Conservation (phyloP, 345 rosid genomes). For the Balakata baccata region DNA sequence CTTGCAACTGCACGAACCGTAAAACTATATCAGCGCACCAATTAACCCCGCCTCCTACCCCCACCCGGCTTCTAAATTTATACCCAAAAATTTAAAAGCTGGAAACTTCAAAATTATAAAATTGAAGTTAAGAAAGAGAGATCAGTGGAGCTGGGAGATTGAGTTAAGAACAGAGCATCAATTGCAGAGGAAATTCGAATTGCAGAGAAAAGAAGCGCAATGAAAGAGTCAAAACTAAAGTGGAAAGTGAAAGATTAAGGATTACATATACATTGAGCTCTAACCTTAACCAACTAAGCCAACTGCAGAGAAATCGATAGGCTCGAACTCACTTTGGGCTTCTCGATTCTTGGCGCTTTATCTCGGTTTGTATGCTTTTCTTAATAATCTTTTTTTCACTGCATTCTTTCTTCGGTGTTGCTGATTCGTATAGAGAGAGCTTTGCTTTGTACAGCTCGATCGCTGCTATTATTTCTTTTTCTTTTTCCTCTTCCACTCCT, state of each 20-base stretch:
- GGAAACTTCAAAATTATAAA: slow-evolving; percentile 28
- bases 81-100: slow-evolving; percentile 36
- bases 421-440: neutral
- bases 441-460: neutral
- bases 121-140: slow-evolving; percentile 46
- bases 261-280: slow-evolving; percentile 38
- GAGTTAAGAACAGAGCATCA: slow-evolving; percentile 46
- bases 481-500: slow-evolving; percentile 16
- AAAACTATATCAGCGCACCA: slow-evolving; percentile 38
- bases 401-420: neutral
- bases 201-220: slow-evolving; percentile 24
- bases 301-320: slow-evolving; percentile 42
- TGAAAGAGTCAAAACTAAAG: slow-evolving; percentile 40
- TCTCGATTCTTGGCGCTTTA: slow-evolving; percentile 18
- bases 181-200: slow-evolving; percentile 23
- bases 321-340: slow-evolving; percentile 22
- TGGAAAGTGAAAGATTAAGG: slow-evolving; percentile 31
- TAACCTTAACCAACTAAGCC: slow-evolving; percentile 39
- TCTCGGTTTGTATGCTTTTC: neutral
- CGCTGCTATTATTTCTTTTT: neutral
- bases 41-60: slow-evolving; percentile 19
- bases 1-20: slow-evolving; percentile 37
- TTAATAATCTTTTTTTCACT: neutral
- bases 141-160: slow-evolving; percentile 43
- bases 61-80: slow-evolving; percentile 20